Conservation (phyloP, 2,329 filamentous ascomycete genomes). For the Aspergillus thermomutatus region DNA sequence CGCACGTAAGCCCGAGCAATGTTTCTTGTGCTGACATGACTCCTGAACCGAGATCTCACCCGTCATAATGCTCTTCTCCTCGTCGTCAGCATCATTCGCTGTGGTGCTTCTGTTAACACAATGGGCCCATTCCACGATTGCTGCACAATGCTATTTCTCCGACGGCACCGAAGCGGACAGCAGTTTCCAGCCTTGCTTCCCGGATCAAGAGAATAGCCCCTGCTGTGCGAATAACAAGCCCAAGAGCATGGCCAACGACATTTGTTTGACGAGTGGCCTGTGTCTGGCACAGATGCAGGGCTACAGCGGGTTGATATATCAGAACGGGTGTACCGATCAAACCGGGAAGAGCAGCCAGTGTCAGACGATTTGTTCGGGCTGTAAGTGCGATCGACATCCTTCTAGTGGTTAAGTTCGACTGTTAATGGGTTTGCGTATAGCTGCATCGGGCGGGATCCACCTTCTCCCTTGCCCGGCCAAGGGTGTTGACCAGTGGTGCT, state of each 20-base stretch:
- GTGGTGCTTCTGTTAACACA: neutral
- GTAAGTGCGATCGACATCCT: neutral
- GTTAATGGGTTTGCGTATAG: neutral
- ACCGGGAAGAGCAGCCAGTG: neutral
- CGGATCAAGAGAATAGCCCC: neutral
- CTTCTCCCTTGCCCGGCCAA: neutral
- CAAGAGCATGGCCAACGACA: neutral
- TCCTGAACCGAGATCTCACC: neutral
- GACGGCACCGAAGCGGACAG: neutral
- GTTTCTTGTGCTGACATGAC: neutral
- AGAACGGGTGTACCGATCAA: neutral
- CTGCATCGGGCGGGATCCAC: neutral
- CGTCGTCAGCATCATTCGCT: neutral
- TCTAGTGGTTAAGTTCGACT: neutral
- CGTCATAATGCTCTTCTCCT: neutral
- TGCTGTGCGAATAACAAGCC: neutral
- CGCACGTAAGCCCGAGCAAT: neutral
- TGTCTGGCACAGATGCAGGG: neutral
- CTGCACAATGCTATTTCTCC: neutral
- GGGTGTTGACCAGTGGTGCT: conserved; percentile 2
- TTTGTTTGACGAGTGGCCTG: neutral
- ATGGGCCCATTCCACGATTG: neutral
- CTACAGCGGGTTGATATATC: neutral
- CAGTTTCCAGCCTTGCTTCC: neutral
- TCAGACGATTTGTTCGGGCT: neutral